A percentile compares a stretch with the other conserved stretches of the same genome.
phyloP scores from a whole-genome alignment of 1,284 basidiomycete species.

The Pterulicium gracile region DNA sequence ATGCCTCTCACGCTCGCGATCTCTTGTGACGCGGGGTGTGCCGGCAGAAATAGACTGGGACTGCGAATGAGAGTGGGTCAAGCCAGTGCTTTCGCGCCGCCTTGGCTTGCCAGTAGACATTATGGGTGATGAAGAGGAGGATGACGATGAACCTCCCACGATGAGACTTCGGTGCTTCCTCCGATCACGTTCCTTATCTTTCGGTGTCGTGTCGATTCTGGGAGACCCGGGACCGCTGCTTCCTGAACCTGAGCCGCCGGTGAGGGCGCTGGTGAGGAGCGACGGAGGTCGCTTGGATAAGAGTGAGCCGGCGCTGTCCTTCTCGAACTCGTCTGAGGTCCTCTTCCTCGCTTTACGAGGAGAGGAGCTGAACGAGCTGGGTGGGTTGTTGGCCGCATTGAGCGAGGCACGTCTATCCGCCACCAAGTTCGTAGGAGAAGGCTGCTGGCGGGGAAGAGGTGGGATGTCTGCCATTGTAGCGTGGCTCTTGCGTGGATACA shows the following conservation, averaged over 20 bases:
- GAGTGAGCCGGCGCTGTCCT: constrained; percentile 56
- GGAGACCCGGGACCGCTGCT: constrained; percentile 23
- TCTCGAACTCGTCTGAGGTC: constrained; percentile 73
- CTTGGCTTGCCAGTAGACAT: constrained; percentile 38
- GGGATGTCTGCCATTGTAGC: constrained; percentile 21
- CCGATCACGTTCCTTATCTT: constrained; percentile 1
- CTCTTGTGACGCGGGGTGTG: constrained; percentile 4
- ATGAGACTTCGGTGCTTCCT: constrained; percentile 67
- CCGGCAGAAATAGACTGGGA: constrained; percentile 14
- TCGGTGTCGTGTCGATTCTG: background rate
- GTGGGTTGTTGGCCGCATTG: constrained; percentile 11
- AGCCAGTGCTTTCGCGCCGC: constrained; percentile 49
- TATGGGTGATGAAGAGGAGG: constrained; percentile 24
- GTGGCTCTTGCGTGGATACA: constrained; percentile 59
- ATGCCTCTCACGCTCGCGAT: constrained; percentile 41
- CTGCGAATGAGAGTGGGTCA: constrained; percentile 17
- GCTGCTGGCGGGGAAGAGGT: constrained; percentile 17
- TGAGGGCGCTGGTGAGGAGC: constrained; percentile 16
- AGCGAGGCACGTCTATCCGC: constrained; percentile 7
- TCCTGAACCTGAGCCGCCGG: no score
- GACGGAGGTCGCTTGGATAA: constrained; percentile 35
- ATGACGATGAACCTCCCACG: constrained; percentile 22
- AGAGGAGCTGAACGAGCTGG: constrained; percentile 38
- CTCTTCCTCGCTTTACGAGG: constrained; percentile 58
- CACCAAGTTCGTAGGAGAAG: constrained; percentile 11